Evolutionary conservation across 2,329 filamentous ascomycete genomes (phyloP).

Genomic region (Cercospora nicotianae): DNA sequence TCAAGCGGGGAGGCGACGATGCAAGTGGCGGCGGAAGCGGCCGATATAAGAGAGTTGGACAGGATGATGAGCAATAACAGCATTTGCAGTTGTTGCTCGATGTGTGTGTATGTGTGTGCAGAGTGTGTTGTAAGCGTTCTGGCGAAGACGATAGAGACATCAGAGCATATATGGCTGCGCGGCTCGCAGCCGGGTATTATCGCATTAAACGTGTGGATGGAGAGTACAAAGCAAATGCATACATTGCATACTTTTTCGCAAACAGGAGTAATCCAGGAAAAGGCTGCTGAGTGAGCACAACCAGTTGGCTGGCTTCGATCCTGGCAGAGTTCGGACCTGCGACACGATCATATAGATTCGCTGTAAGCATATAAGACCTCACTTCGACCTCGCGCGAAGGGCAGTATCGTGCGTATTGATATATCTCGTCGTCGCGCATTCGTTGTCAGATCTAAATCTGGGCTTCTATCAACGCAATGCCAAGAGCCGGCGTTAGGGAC

Average conservation of each 20-base stretch:
- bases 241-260: background rate
- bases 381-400: background rate
- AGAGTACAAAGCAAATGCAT: background rate
- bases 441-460: background rate
- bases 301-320: background rate
- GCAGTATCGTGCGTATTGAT: background rate
- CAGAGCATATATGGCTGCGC: background rate
- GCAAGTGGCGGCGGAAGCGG: slow-evolving; percentile 42
- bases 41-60: slow-evolving; percentile 49
- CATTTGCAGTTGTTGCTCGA: background rate
- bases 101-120: slow-evolving; percentile 11
- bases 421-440: background rate
- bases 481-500: background rate
- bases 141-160: slow-evolving; percentile 17
- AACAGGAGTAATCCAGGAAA: background rate
- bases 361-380: background rate
- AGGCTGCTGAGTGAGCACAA: background rate
- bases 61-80: slow-evolving; percentile 41
- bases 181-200: background rate
- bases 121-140: slow-evolving; percentile 13
- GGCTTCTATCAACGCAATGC: background rate
- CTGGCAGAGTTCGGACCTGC: background rate
- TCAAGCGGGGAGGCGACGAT: slow-evolving; percentile 55
- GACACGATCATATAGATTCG: background rate
- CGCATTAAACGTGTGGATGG: background rate